Evolutionary conservation across 768 basidiomycete genomes (phyloP).

Genomic region (Dacryopinax primogenitus): DNA sequence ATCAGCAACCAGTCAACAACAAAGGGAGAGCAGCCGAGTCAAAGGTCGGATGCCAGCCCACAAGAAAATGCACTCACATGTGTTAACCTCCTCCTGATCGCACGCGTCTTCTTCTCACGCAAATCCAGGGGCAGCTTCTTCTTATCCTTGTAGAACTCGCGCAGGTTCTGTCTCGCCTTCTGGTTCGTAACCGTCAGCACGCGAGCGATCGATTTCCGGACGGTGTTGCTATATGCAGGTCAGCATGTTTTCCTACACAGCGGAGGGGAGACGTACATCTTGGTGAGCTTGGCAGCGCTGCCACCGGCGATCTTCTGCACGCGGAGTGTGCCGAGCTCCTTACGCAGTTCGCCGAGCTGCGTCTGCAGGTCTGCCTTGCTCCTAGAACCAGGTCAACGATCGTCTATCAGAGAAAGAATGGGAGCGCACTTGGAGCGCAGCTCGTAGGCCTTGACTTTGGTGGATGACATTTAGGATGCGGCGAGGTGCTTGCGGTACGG

Average conservation of each 20-base stretch:
- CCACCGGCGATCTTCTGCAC: conserved; percentile 98
- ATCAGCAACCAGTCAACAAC: conserved; percentile 9
- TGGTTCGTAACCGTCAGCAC: conserved; percentile 98
- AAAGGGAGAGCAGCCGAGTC: not conserved
- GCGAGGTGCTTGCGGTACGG: not conserved
- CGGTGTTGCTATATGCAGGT: conserved; percentile 50
- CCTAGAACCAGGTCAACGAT: conserved; percentile 33
- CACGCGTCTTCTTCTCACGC: conserved; percentile 94
- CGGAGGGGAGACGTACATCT: conserved; percentile 58
- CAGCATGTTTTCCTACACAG: not conserved
- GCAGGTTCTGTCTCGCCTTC: conserved; percentile 91
- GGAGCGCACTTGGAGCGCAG: conserved; percentile 79
- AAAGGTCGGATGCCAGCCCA: not conserved
- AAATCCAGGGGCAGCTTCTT: conserved; percentile 95
- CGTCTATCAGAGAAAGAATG: not conserved
- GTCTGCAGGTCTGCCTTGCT: conserved; percentile 94
- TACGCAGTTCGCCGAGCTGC: conserved; percentile 88
- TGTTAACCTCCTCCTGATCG: conserved; percentile 89
- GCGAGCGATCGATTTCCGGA: conserved; percentile 97
- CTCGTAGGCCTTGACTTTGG: conserved; percentile 92
- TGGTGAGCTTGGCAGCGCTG: conserved; percentile 87
- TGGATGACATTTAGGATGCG: conserved; percentile 48
- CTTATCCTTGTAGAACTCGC: conserved; percentile 96
- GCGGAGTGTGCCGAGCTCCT: conserved; percentile 81
- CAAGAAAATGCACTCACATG: conserved; percentile 40